phyloP scores from a whole-genome alignment of 2,329 filamentous ascomycete genomes.

The Penicillium brasilianum region DNA sequence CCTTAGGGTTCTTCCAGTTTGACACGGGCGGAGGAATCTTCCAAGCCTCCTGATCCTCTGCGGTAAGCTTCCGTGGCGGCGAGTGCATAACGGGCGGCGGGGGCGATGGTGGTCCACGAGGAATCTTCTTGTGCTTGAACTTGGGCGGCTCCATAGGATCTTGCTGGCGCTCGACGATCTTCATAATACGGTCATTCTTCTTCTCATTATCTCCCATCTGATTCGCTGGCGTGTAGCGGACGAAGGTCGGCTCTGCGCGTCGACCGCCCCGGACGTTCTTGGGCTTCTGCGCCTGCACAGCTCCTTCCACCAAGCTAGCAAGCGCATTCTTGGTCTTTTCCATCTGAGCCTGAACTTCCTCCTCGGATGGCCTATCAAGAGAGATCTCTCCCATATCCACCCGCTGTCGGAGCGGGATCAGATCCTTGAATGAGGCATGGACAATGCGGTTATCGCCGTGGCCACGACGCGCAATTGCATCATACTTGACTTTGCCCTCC shows the following conservation, averaged over 20 bases:
- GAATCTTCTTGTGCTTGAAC: conserved; percentile 99
- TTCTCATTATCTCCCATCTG: conserved; percentile 89
- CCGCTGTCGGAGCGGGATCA: conserved; percentile 90
- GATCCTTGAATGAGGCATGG: conserved; percentile 93
- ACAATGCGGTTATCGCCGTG: conserved; percentile 84
- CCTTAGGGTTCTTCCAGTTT: conserved; percentile 99
- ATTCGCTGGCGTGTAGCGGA: conserved; percentile 92
- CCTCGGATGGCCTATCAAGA: conserved; percentile 79
- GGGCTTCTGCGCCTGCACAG: conserved; percentile 89
- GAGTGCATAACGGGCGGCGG: conserved; percentile 95
- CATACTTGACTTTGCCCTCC: conserved; percentile 94
- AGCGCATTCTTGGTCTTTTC: conserved; percentile 88
- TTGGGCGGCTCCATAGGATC: conserved; percentile 98
- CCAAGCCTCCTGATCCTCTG: conserved; percentile 97
- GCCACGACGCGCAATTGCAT: conserved; percentile 88
- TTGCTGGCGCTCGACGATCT: conserved; percentile 91
- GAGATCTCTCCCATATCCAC: conserved; percentile 93
- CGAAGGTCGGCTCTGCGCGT: conserved; percentile 85
- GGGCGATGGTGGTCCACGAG: conserved; percentile 86
- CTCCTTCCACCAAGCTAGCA: conserved; percentile 79
- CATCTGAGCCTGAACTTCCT: conserved; percentile 81
- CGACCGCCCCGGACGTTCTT: conserved; percentile 89
- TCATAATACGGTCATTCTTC: conserved; percentile 96
- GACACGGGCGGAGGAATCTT: conserved; percentile 87
- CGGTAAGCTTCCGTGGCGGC: conserved; percentile 90